These are phyloP conservation scores for Aspergillus novoparasiticus DNA, from an alignment of 2,329 filamentous ascomycete genomes.

Conservation along the genomic window DNA sequence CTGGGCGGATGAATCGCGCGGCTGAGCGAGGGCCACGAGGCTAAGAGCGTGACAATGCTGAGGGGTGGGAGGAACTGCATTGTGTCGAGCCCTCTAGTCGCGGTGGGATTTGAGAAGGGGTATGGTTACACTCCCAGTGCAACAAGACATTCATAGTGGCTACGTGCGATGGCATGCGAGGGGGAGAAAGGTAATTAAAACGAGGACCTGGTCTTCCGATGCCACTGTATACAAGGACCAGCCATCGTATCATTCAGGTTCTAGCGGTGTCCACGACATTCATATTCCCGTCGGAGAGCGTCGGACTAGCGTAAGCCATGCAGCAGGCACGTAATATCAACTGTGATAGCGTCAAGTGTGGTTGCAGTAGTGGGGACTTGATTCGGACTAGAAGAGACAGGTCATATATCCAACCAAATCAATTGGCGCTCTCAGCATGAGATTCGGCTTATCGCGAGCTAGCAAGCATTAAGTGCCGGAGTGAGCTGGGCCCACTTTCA, in stretches of 20 bases:
- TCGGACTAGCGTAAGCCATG: background rate
- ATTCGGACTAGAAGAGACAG: background rate
- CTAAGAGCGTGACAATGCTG: background rate
- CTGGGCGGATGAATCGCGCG: background rate
- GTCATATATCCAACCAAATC: background rate
- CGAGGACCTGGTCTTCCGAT: background rate
- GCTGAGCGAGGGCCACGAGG: background rate
- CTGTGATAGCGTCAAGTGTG: background rate
- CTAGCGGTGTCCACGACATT: background rate
- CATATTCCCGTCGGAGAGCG: background rate
- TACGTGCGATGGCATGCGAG: background rate
- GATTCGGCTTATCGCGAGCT: background rate
- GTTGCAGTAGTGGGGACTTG: background rate
- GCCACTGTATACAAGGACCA: background rate
- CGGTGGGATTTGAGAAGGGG: background rate
- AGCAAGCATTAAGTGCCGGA: background rate
- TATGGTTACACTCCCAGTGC: background rate
- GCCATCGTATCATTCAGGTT: background rate
- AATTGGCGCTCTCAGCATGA: background rate
- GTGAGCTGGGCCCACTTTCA: background rate
- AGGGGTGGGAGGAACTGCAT: background rate
- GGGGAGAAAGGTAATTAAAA: background rate
- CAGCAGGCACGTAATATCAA: background rate
- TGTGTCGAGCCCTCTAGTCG: background rate
- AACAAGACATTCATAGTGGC: background rate